Percentiles rank a stretch among this genome's conserved stretches.
phyloP scores from a whole-genome alignment of 1,284 basidiomycete genomes.

The Cutaneotrichosporon arboriforme region DNA sequence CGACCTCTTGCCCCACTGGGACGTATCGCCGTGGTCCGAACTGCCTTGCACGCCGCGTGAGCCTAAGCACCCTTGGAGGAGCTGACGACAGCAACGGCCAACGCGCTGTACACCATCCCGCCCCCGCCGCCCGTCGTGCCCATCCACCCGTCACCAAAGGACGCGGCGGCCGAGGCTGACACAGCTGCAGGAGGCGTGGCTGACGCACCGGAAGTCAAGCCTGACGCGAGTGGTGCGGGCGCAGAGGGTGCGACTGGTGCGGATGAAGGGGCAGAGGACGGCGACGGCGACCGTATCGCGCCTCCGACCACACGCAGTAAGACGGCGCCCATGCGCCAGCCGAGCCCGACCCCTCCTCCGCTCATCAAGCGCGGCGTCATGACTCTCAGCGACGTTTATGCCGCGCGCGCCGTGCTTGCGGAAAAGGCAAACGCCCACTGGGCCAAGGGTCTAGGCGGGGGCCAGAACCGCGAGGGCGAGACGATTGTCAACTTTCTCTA shows the following conservation, averaged over 20 bases:
- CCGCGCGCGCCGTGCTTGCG: slow-evolving; percentile 37
- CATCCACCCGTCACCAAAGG: slow-evolving; percentile 10
- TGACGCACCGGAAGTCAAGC: not conserved
- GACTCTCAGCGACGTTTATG: slow-evolving; percentile 41
- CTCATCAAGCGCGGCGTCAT: slow-evolving; percentile 35
- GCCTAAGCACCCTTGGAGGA: not conserved
- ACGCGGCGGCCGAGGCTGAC: not conserved
- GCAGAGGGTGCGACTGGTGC: not conserved
- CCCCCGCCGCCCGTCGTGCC: slow-evolving; percentile 24
- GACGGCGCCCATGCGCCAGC: slow-evolving; percentile 31
- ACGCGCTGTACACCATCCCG: slow-evolving; percentile 29
- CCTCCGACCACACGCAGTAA: slow-evolving; percentile 42
- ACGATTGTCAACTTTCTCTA: slow-evolving; percentile 47
- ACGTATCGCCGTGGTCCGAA: slow-evolving; percentile 44
- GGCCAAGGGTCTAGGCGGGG: slow-evolving; percentile 44
- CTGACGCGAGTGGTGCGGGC: not conserved
- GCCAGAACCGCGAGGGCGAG: slow-evolving; percentile 45
- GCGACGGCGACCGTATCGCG: slow-evolving; percentile 10
- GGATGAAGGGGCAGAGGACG: not conserved
- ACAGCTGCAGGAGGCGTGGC: not conserved
- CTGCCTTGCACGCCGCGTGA: slow-evolving; percentile 40
- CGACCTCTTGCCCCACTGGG: slow-evolving; percentile 42
- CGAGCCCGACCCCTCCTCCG: slow-evolving; percentile 19
- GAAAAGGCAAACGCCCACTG: slow-evolving; percentile 46
- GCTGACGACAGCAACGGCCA: slow-evolving; percentile 22